phyloP scores from a whole-genome alignment of 371 early-diverging fungal genomes.

The Actinomucor elegans region DNA sequence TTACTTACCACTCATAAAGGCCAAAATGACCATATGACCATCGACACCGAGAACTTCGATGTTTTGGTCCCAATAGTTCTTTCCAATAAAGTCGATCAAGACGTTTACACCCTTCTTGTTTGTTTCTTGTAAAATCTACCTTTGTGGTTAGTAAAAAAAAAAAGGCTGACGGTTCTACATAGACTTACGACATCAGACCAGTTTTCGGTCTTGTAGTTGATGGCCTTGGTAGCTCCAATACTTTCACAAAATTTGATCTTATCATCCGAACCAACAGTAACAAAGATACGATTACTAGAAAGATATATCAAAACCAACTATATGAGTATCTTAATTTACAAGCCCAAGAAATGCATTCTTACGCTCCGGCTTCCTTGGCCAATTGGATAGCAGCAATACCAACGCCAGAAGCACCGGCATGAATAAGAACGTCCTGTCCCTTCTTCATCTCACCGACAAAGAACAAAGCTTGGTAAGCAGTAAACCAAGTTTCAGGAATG shows the following conservation, averaged over 20 bases:
- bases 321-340: too few relatives aligned
- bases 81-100: conserved; percentile 74
- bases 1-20: conserved; percentile 55
- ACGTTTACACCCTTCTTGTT: conserved; percentile 66
- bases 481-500: conserved; percentile 77
- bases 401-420: conserved; percentile 81
- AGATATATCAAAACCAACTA: too few relatives aligned
- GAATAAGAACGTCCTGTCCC: conserved; percentile 73
- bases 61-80: conserved; percentile 66
- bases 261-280: conserved; percentile 67
- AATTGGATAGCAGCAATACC: conserved; percentile 79
- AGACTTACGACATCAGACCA: conserved; percentile 55
- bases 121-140: conserved; percentile 56
- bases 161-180: not conserved
- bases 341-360: too few relatives aligned
- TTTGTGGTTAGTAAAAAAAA: too few relatives aligned
- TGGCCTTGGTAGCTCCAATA: conserved; percentile 70
- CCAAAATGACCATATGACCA: conserved; percentile 74
- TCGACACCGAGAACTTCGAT: conserved; percentile 64
- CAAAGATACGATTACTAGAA: conserved; percentile 50
- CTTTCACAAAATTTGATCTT: conserved; percentile 66
- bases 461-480: conserved; percentile 78
- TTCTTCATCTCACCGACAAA: conserved; percentile 55
- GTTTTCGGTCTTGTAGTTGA: conserved; percentile 73
- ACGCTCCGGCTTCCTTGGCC: conserved; percentile 67